Base-by-base conservation (phyloP, 148 eudicot genomes). In the Spergularia marina region DNA sequence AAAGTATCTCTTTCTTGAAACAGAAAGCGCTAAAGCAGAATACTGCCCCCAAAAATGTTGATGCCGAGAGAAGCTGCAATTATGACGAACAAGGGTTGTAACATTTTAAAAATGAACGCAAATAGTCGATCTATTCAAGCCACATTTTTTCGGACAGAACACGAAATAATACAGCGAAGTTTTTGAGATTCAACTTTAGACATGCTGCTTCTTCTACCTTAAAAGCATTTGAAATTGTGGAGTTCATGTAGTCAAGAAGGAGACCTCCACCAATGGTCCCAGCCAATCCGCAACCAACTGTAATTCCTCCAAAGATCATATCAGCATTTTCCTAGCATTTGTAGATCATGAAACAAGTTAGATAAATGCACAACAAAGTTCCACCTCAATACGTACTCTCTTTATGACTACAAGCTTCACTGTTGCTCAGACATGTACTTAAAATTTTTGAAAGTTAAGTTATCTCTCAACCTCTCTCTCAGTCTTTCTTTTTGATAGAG, bases 11-110 rank as follows among this genome's bases (percentile, higher is more conserved):
- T 86, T 76, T 88, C 88, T 90, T 87, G 47, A 86, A 90, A 74
- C 94, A 92, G 77, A 92, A 95, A 66, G 96, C 97, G 51, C 72
- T 69, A 63, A 95, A 92, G 87, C 99, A 95, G 86, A 89, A 92
- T 72, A 78, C 81, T 21, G 91, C 91, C 56, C 99, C 99, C 14
- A 87, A 41, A 25, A 95, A 81, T 13, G 99, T 87, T 60, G 97
- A 83, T 44, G 77, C 82, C 3, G 99, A 85, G 39, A 95, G 92
- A 79, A 95, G 94, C 99, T 95, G 91, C 80, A 87, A 34, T 14
- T 18, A 25, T 55, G 70, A 47, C 70, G 0, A 80, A 63, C 25
- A 62, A 30, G 74, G 12, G 36, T 71, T 54, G 34, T 78, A 15
- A 71, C 9, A 44, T 6, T 44, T 44, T 2, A 0, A 44, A 44